Conservation (phyloP, 306 rosid species). For the Sesbania bispinosa region DNA sequence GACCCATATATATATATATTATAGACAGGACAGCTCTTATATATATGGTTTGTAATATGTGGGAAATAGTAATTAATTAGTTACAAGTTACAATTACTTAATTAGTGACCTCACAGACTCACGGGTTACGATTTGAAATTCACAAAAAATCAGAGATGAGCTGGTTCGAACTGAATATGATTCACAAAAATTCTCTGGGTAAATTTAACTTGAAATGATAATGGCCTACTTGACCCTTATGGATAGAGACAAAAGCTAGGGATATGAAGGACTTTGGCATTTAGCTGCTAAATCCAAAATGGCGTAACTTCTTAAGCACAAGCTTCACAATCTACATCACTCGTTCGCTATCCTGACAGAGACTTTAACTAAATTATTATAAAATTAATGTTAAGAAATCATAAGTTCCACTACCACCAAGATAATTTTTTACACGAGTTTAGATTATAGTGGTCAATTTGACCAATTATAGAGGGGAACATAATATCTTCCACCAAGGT, state of each 20-base stretch:
- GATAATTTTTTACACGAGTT: not conserved
- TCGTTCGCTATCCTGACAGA: not conserved
- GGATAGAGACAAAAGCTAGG: conserved; percentile 27
- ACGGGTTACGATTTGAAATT: conserved; percentile 15
- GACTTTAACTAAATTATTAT: conserved; percentile 27
- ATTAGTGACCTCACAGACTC: conserved; percentile 12
- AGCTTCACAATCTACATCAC: conserved; percentile 30
- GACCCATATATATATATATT: conserved; percentile 4
- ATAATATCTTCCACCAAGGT: not conserved
- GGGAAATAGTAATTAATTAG: not conserved
- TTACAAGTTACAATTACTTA: not conserved
- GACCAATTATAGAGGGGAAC: not conserved
- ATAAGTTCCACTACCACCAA: not conserved
- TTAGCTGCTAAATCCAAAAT: conserved; percentile 33
- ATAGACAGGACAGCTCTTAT: not conserved
- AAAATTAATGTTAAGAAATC: conserved; percentile 11
- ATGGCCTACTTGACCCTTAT: conserved; percentile 18
- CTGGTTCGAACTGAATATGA: not conserved
- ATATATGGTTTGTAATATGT: not conserved
- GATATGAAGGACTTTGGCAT: conserved; percentile 17
- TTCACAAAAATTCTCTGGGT: not conserved
- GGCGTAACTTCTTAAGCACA: conserved; percentile 24
- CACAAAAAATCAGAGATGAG: conserved; percentile 22
- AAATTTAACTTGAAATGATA: conserved; percentile 1
- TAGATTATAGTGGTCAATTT: not conserved